Evolutionary conservation across 805 yeast species (phyloP).

Genomic region (Kodamaea sagamina): DNA sequence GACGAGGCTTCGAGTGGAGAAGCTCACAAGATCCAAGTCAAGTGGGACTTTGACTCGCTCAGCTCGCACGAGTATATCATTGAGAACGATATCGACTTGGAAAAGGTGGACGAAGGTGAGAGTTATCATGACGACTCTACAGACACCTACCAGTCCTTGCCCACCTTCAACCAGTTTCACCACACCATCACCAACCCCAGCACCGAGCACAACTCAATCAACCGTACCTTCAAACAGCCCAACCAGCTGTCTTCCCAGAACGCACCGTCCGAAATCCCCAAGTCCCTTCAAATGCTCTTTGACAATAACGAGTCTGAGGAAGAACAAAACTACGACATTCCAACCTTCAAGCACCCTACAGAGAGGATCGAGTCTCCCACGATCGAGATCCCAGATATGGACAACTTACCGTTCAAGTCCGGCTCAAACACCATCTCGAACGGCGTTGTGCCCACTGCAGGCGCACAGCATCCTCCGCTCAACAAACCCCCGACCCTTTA

Average conservation of each 20-base stretch:
- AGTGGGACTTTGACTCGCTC: constrained; percentile 90
- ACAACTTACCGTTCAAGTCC: constrained; percentile 31
- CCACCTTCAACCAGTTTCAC: constrained; percentile 21
- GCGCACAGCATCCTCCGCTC: constrained; percentile 24
- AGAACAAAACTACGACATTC: constrained; percentile 1
- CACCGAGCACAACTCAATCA: constrained; percentile 17
- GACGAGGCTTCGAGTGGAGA: constrained; percentile 13
- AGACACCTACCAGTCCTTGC: constrained; percentile 28
- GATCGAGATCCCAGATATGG: constrained; percentile 72
- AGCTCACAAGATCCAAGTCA: constrained; percentile 44
- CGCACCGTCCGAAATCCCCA: constrained; percentile 58
- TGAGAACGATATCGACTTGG: constrained; percentile 61
- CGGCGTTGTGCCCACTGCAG: constrained; percentile 5
- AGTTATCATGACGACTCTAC: constrained; percentile 20
- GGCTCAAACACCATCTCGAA: constrained; percentile 3
- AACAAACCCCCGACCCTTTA: constrained; percentile 46
- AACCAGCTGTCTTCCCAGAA: constrained; percentile 9
- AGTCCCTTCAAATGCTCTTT: constrained; percentile 68
- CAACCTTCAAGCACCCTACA: constrained; percentile 5
- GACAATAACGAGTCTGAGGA: constrained; percentile 43
- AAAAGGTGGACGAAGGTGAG: constrained; percentile 27
- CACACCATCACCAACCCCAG: constrained; percentile 7
- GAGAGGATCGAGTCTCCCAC: constrained; percentile 57
- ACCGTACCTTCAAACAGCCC: constrained; percentile 6
- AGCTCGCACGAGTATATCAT: constrained; percentile 72